Evolutionary conservation across 2,329 filamentous ascomycete species (phyloP), one percentile per base, ranked within the genome.

Genomic region (Scedosporium aurantiacum): DNA sequence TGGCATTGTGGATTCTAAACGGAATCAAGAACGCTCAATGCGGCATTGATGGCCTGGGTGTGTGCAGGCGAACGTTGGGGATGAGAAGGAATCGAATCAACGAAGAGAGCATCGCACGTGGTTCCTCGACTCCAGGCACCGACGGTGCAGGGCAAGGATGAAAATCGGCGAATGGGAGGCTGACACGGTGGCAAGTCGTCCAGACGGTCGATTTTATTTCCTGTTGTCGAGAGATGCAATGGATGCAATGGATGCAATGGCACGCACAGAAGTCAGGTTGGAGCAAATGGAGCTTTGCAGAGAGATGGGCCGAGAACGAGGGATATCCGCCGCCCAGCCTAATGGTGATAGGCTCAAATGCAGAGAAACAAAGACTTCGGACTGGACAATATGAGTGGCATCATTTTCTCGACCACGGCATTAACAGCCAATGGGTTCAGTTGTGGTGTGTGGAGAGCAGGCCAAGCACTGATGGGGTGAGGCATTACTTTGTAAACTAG

Each of bases 151-250:
- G 10, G 59, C 7, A 57, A 25, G 21, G 43, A 4, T 12, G 16
- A 21, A 21, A 21, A 47, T n/a, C n/a, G 43, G 43, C 43, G 43
- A 47, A 47, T 47, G 18, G 18, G 43, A 47, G 43, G 43, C n/a
- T 47, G 43, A 47, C 43, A 47, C 43, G 43, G 18, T 47, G 43
- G 43, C 18, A n/a, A 47, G 16, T 21, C 18, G 5, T 21, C 25
- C 8, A n/a, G 16, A 18, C 16, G 18, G 43, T 32, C 27, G 8
- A 23, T 37, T 3, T 4, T 63, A n/a, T 54, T 25, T 7, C 58
- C 58, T 18, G 25, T 57, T 40, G 55, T 32, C 55, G 55, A 57
- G 55, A n/a, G n/a, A n/a, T n/a, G n/a, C n/a, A n/a, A n/a, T n/a
- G n/a, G n/a, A n/a, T n/a, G n/a, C n/a, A n/a, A n/a, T n/a, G n/a